phyloP scores from a whole-genome alignment of 2,329 filamentous ascomycete genomes.

The Clarireedia hainanense region DNA sequence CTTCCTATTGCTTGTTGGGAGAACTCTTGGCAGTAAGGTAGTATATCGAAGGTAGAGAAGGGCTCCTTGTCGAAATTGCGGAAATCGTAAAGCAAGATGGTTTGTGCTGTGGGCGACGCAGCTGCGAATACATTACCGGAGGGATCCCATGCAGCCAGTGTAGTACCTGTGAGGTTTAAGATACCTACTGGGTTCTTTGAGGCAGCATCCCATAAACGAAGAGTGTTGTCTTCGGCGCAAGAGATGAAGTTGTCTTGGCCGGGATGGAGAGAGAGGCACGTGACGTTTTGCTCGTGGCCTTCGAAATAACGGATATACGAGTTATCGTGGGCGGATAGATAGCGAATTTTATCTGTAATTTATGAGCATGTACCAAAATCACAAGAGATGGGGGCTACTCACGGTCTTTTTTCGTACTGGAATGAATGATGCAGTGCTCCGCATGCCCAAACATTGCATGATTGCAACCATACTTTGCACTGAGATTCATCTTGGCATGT shows the following conservation, averaged over 20 bases:
- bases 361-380: background rate
- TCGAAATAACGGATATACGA: conserved; percentile 94
- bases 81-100: conserved; percentile 82
- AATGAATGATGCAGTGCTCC: conserved; percentile 79
- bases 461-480: conserved; percentile 95
- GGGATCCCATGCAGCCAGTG: conserved; percentile 83
- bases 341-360: conserved; percentile 67
- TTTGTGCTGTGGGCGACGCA: conserved; percentile 70
- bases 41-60: conserved; percentile 76
- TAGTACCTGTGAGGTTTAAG: conserved; percentile 71
- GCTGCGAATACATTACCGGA: conserved; percentile 88
- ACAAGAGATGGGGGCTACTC: conserved; percentile 21
- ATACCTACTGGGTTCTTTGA: conserved; percentile 72
- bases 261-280: conserved; percentile 74
- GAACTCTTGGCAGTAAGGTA: conserved; percentile 43
- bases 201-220: conserved; percentile 77
- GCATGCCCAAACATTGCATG: conserved; percentile 92
- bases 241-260: conserved; percentile 88
- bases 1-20: conserved; percentile 42
- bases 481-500: conserved; percentile 80
- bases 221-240: conserved; percentile 82
- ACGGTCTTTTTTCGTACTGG: conserved; percentile 91
- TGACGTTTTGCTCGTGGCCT: conserved; percentile 80
- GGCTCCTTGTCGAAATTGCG: conserved; percentile 90
- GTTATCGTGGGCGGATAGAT: conserved; percentile 89